Conservation (phyloP, 768 basidiomycete genomes). For the Bullera alba region DNA sequence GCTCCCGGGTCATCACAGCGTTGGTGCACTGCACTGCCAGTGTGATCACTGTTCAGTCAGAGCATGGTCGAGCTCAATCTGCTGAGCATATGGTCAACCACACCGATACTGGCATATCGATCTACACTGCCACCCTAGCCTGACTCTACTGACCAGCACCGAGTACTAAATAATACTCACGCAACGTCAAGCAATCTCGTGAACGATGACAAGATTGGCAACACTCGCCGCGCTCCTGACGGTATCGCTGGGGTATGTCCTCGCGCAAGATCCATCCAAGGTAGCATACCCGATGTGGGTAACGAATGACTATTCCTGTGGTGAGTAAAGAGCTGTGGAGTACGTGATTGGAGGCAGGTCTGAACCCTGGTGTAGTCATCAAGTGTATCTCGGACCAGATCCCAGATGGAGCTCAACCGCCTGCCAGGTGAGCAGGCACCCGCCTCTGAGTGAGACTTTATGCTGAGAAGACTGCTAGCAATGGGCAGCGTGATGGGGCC, state of each 20-base stretch:
- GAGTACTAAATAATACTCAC: not conserved
- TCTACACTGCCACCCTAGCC: not conserved
- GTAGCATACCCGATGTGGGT: constrained; percentile 19
- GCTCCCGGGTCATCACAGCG: too few species aligned
- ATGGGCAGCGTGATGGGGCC: not conserved
- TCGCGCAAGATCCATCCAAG: not conserved
- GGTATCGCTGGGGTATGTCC: too few species aligned
- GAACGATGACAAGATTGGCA: too few species aligned
- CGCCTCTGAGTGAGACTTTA: not conserved
- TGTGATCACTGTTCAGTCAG: not conserved
- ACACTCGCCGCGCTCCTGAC: too few species aligned
- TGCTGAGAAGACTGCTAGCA: not conserved
- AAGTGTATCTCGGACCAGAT: constrained; percentile 1
- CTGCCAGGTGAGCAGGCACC: not conserved
- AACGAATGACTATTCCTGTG: constrained; percentile 25
- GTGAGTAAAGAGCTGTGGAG: constrained; percentile 9
- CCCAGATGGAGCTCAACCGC: not conserved
- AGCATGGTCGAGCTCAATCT: not conserved
- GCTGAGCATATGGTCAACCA: not conserved
- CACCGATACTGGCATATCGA: not conserved
- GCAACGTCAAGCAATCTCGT: too few species aligned
- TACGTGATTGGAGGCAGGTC: too few species aligned
- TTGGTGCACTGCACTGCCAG: too few species aligned
- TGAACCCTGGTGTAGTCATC: not conserved
- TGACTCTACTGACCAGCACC: not conserved